phyloP scores from a whole-genome alignment of 108 stramenopile genomes.

The Cyclotella kingstonii region DNA sequence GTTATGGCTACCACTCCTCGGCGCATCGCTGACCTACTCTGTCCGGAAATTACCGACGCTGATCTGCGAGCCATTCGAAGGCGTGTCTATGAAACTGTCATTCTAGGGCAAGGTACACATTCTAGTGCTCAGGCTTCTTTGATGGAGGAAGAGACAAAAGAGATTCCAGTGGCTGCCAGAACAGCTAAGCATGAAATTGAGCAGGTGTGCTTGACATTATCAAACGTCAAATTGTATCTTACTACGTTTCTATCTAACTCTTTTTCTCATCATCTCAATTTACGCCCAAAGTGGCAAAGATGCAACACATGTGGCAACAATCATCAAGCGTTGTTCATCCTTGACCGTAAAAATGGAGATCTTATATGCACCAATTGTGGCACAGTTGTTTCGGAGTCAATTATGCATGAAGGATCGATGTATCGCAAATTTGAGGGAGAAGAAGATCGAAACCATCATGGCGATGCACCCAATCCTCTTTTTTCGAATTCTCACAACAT shows the following conservation, averaged over 20 bases:
- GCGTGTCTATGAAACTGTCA: slow-evolving; percentile 83
- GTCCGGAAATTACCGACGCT: slow-evolving; percentile 54
- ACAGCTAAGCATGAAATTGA: slow-evolving; percentile 42
- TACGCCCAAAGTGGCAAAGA: slow-evolving; percentile 56
- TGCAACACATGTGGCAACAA: slow-evolving; percentile 83
- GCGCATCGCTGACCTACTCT: slow-evolving; percentile 76
- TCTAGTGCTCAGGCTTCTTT: slow-evolving; percentile 27
- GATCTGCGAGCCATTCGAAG: slow-evolving; percentile 69
- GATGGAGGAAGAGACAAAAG: slow-evolving; percentile 54
- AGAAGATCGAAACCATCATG: slow-evolving; percentile 87
- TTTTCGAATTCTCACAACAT: slow-evolving; percentile 82
- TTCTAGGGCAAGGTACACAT: slow-evolving; percentile 68
- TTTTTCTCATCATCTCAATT: neutral
- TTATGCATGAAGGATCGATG: slow-evolving; percentile 86
- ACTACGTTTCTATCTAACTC: neutral
- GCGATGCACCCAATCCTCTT: slow-evolving; percentile 78
- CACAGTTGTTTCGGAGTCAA: slow-evolving; percentile 74
- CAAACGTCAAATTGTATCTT: slow-evolving; percentile 2
- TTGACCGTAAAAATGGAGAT: slow-evolving; percentile 87
- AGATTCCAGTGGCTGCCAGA: slow-evolving; percentile 37
- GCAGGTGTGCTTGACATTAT: slow-evolving; percentile 43
- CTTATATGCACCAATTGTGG: slow-evolving; percentile 82
- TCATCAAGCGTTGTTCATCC: slow-evolving; percentile 75
- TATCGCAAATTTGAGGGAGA: slow-evolving; percentile 93
- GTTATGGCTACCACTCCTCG: slow-evolving; percentile 75